phyloP scores from a whole-genome alignment of 2,329 filamentous ascomycete species.

The Microdochium trichocladiopsis region DNA sequence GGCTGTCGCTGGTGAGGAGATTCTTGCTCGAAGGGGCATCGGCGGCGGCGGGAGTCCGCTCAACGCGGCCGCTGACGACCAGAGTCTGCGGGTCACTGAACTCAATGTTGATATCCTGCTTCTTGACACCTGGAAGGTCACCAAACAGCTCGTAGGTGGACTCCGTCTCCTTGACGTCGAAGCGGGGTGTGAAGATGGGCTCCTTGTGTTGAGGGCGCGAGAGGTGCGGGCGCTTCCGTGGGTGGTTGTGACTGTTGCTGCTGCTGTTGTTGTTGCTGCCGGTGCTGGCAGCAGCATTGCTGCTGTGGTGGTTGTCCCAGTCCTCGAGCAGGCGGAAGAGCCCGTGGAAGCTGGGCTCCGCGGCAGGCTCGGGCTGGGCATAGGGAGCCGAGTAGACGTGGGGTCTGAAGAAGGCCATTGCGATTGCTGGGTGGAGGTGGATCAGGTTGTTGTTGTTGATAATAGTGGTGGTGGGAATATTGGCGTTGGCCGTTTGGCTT shows the following conservation, averaged over 20 bases:
- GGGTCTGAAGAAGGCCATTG: background rate
- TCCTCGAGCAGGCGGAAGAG: slow-evolving; percentile 60
- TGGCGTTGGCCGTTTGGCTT: no score
- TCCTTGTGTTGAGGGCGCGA: slow-evolving; percentile 10
- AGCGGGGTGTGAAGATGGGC: slow-evolving; percentile 65
- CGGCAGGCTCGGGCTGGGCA: slow-evolving; percentile 13
- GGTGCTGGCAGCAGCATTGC: slow-evolving; percentile 9
- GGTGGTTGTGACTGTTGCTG: slow-evolving; percentile 6
- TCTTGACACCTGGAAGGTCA: slow-evolving; percentile 69
- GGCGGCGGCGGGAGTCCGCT: no score
- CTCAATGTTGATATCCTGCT: slow-evolving; percentile 69
- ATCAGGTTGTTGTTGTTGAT: background rate
- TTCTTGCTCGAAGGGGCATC: no score
- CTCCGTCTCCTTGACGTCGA: slow-evolving; percentile 68
- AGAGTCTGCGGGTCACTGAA: slow-evolving; percentile 73
- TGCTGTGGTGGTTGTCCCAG: slow-evolving; percentile 51
- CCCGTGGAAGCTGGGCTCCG: slow-evolving; percentile 40
- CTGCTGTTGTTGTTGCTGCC: slow-evolving; percentile 1
- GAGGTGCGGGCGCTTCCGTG: slow-evolving; percentile 1
- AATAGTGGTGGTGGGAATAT: background rate
- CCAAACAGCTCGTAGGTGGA: slow-evolving; percentile 69
- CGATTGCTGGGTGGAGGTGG: background rate
- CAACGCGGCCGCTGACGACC: slow-evolving; percentile 61
- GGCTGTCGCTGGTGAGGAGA: slow-evolving; percentile 38
- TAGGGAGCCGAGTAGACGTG: slow-evolving; percentile 10